Percentiles rank a stretch among this genome's conserved stretches.
Conservation (phyloP, 2,329 filamentous ascomycete genomes). For the Hymenoscyphus repandus region DNA sequence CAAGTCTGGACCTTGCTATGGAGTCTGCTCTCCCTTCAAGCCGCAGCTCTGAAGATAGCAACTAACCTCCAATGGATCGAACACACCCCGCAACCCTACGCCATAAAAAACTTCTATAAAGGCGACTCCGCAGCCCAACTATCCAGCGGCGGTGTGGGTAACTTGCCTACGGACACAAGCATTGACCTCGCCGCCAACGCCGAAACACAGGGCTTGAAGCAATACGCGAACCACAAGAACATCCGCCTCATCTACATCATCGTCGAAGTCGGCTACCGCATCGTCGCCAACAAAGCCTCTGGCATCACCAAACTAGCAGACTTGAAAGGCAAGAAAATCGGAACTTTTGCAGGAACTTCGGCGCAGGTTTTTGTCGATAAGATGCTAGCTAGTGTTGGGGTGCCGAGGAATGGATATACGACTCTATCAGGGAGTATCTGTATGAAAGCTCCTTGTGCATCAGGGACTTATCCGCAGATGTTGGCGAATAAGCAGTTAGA, state of each 20-base stretch:
- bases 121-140: constrained; percentile 1
- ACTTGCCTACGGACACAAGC: constrained; percentile 9
- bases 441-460: constrained; percentile 9
- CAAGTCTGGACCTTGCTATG: not conserved
- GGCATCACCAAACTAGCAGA: constrained; percentile 5
- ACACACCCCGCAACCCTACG: constrained; percentile 12
- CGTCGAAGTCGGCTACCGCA: constrained; percentile 10
- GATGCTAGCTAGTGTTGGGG: constrained; percentile 6
- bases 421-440: constrained; percentile 11
- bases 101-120: constrained; percentile 11
- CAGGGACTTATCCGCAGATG: constrained; percentile 13
- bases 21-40: not conserved
- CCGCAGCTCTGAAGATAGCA: constrained; percentile 5
- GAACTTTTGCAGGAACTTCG: constrained; percentile 7
- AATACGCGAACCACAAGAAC: constrained; percentile 12
- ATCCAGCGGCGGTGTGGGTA: constrained; percentile 6
- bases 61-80: constrained; percentile 8
- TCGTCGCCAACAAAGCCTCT: constrained; percentile 13
- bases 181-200: constrained; percentile 15
- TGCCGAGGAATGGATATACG: constrained; percentile 6
- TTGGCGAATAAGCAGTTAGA: constrained; percentile 7
- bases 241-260: constrained; percentile 14
- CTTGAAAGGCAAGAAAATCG: constrained; percentile 16
- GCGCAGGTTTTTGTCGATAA: constrained; percentile 13
- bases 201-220: constrained; percentile 15